phyloP scores from a whole-genome alignment of 768 basidiomycete species.

The Tulasnella sp. region DNA sequence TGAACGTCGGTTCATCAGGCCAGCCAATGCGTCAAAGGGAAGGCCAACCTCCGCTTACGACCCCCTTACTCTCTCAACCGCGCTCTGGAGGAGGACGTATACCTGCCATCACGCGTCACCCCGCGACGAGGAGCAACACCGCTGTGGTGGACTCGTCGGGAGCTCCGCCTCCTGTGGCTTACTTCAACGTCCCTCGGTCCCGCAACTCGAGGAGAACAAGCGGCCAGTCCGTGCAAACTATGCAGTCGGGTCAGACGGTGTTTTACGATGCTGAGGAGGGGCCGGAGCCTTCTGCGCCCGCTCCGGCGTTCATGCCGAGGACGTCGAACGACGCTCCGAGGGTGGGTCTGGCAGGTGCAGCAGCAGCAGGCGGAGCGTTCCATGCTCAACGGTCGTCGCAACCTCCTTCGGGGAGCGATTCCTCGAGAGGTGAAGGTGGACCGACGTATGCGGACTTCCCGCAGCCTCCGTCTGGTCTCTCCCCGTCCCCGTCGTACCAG shows the following conservation, averaged over 20 bases:
- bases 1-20: not conserved
- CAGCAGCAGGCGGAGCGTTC: not conserved
- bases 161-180: not conserved
- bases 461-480: not conserved
- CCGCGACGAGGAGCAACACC: not conserved
- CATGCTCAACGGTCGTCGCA: not conserved
- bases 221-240: not conserved
- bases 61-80: not conserved
- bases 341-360: not conserved
- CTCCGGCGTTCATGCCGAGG: not conserved
- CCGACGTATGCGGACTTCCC: not conserved
- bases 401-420: not conserved
- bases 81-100: not conserved
- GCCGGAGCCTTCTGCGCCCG: not conserved
- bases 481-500: not conserved
- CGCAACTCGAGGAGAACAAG: not conserved
- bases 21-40: not conserved
- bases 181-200: not conserved
- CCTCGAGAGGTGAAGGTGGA: not conserved
- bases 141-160: not conserved
- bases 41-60: not conserved
- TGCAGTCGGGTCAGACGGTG: not conserved
- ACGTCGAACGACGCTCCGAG: not conserved
- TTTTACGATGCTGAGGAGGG: not conserved
- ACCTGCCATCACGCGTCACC: not conserved